phyloP scores from a whole-genome alignment of 768 basidiomycete genomes.

The Chiua virens region DNA sequence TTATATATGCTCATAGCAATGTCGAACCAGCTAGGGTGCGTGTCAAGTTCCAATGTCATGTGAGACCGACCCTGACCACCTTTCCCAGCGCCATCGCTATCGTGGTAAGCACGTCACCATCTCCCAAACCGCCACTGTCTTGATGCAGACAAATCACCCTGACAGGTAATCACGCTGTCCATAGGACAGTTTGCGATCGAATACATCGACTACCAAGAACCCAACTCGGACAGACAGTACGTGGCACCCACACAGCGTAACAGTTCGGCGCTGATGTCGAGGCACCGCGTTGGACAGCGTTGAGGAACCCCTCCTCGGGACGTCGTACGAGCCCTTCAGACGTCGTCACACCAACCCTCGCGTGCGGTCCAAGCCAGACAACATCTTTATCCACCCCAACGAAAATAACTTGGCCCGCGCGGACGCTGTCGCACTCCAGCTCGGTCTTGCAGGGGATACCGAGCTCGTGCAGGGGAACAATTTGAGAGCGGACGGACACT shows the following conservation, averaged over 20 bases:
- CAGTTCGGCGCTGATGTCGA: not conserved
- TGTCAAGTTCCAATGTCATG: slow-evolving; percentile 4
- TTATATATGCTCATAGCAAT: slow-evolving; percentile 74
- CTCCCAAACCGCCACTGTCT: too few species aligned
- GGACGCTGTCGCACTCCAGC: slow-evolving; percentile 56
- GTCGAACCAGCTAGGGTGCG: slow-evolving; percentile 71
- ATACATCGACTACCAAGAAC: slow-evolving; percentile 25
- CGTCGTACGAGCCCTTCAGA: not conserved
- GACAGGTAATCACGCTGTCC: slow-evolving; percentile 56
- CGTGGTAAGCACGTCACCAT: slow-evolving; percentile 16
- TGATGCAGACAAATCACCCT: not conserved
- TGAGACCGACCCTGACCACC: slow-evolving; percentile 5
- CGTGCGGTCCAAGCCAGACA: slow-evolving; percentile 54
- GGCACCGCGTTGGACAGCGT: slow-evolving; percentile 7
- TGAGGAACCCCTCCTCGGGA: slow-evolving; percentile 25
- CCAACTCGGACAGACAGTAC: slow-evolving; percentile 18
- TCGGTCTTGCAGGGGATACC: slow-evolving; percentile 51
- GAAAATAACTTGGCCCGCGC: slow-evolving; percentile 67
- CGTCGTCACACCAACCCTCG: slow-evolving; percentile 33
- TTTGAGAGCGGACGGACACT: slow-evolving; percentile 32
- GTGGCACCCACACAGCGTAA: slow-evolving; percentile 3
- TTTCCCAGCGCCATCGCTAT: slow-evolving; percentile 23
- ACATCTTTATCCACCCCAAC: slow-evolving; percentile 61
- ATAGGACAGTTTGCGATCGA: slow-evolving; percentile 58
- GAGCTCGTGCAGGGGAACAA: slow-evolving; percentile 44